phyloP scores from a whole-genome alignment of 1,139 yeast genomes.

The Taphrina flavorubra region DNA sequence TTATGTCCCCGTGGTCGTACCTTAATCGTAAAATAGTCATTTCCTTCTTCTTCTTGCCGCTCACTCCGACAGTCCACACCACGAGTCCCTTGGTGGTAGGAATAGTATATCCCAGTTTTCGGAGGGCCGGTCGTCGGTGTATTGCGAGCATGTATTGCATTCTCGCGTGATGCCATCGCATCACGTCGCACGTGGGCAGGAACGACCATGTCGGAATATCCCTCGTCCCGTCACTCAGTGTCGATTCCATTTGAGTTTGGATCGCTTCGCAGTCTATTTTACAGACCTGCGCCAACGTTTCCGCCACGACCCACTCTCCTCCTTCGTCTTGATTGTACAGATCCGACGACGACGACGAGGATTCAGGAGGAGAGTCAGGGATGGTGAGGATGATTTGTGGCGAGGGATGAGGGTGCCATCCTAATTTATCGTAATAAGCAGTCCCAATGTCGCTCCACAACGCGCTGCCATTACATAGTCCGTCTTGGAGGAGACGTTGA shows the following conservation, averaged over 20 bases:
- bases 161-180: slow-evolving; percentile 23
- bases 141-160: slow-evolving; percentile 1
- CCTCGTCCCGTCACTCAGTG: too few species aligned
- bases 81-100: background rate
- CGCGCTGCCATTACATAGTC: background rate
- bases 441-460: slow-evolving; percentile 21
- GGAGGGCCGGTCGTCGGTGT: background rate
- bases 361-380: background rate
- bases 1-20: background rate
- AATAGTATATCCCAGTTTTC: background rate
- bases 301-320: background rate
- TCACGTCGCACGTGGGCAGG: slow-evolving; percentile 16
- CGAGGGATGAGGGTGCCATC: slow-evolving; percentile 15
- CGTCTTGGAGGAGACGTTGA: background rate
- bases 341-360: background rate
- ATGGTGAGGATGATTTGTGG: background rate
- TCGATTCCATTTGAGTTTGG: too few species aligned
- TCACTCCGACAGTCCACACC: slow-evolving; percentile 6
- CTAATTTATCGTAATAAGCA: background rate
- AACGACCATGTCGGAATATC: slow-evolving; percentile 7
- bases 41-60: background rate
- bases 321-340: background rate
- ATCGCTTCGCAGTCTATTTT: background rate
- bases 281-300: background rate
- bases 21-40: background rate